Evolutionary conservation across 371 early-diverging fungal species (phyloP).

Genomic region (Rhizopus stolonifer): DNA sequence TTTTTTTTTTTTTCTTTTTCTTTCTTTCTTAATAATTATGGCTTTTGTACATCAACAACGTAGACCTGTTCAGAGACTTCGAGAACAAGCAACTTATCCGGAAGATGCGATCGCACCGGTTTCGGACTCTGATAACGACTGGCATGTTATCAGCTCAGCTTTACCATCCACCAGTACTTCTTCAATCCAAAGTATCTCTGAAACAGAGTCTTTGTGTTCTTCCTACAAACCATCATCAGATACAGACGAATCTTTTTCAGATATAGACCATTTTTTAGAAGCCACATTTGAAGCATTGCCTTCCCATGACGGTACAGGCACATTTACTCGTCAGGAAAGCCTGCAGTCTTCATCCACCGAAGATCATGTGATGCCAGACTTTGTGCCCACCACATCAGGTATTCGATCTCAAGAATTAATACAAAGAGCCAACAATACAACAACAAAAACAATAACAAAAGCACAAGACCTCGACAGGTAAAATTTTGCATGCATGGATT

Average conservation of each 20-base stretch:
- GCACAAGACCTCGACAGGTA: slow-evolving; percentile 38
- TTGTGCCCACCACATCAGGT: slow-evolving; percentile 26
- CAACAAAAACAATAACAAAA: slow-evolving; percentile 8
- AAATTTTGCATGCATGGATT: not conserved
- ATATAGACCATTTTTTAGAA: slow-evolving; percentile 4
- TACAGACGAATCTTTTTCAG: not conserved
- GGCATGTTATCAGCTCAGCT: slow-evolving; percentile 45
- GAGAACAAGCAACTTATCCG: slow-evolving; percentile 8
- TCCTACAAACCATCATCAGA: slow-evolving; percentile 20
- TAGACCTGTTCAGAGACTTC: slow-evolving; percentile 23
- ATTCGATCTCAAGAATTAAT: slow-evolving; percentile 17
- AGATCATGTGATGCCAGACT: slow-evolving; percentile 13
- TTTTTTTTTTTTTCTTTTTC: slow-evolving; percentile 6
- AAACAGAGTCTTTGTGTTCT: slow-evolving; percentile 35
- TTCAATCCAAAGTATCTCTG: slow-evolving; percentile 29
- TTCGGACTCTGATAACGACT: slow-evolving; percentile 47
- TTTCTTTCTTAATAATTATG: slow-evolving; percentile 23
- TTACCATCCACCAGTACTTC: slow-evolving; percentile 20
- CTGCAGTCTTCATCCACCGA: slow-evolving; percentile 34
- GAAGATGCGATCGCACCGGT: slow-evolving; percentile 16
- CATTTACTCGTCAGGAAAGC: slow-evolving; percentile 32
- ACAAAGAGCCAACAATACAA: slow-evolving; percentile 9
- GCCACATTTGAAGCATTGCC: slow-evolving; percentile 21
- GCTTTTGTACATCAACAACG: slow-evolving; percentile 49
- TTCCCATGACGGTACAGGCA: slow-evolving; percentile 52